Percentiles rank a stretch among this genome's conserved stretches.
These are phyloP conservation scores for Torrubiellomyces zombiae DNA, from an alignment of 2,329 filamentous ascomycete genomes.

Conservation along the genomic window DNA sequence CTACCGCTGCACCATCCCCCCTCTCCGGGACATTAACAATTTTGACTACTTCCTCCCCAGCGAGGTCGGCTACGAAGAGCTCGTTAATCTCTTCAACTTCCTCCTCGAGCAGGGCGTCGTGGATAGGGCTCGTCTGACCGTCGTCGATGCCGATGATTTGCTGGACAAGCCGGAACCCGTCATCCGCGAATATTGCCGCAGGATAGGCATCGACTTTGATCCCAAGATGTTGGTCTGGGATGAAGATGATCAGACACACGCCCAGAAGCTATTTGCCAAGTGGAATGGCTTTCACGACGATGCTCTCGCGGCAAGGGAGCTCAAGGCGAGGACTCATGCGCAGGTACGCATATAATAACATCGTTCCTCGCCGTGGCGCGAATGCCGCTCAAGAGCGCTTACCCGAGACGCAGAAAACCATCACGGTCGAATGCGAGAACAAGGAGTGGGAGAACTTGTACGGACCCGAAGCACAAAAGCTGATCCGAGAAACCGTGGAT, in stretches of 20 bases:
- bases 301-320: slow-evolving; percentile 63
- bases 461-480: slow-evolving; percentile 50
- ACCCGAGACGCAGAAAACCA: slow-evolving; percentile 39
- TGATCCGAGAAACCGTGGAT: slow-evolving; percentile 55
- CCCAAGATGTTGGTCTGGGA: slow-evolving; percentile 76
- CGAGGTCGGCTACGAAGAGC: slow-evolving; percentile 82
- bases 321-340: slow-evolving; percentile 53
- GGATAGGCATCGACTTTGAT: slow-evolving; percentile 60
- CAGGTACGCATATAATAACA: no score
- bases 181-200: slow-evolving; percentile 65
- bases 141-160: slow-evolving; percentile 87
- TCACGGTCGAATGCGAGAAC: slow-evolving; percentile 50
- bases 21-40: slow-evolving; percentile 64
- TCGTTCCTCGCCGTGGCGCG: no score
- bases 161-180: slow-evolving; percentile 67
- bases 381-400: no score
- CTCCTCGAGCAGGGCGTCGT: slow-evolving; percentile 52
- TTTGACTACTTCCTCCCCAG: slow-evolving; percentile 75
- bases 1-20: slow-evolving; percentile 85
- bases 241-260: slow-evolving; percentile 55
- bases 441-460: slow-evolving; percentile 59
- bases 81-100: slow-evolving; percentile 77
- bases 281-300: slow-evolving; percentile 97
- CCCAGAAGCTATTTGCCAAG: slow-evolving; percentile 72
- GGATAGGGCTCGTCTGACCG: slow-evolving; percentile 58